phyloP scores from a whole-genome alignment of 345 rosid genomes.

The Eucalyptus tenuipes region DNA sequence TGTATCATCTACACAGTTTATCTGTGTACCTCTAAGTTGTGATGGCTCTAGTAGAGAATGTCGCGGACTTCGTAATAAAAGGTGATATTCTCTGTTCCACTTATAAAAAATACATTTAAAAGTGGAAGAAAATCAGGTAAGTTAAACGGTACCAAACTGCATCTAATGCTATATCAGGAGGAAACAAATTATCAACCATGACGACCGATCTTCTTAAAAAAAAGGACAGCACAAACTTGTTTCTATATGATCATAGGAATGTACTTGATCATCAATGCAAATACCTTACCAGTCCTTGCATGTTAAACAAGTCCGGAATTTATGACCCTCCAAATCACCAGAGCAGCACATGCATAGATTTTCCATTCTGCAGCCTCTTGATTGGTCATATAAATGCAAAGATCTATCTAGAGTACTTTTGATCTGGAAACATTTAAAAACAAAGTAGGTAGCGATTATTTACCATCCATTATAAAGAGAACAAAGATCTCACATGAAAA shows the following conservation, averaged over 20 bases:
- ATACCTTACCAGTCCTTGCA: conserved; percentile 56
- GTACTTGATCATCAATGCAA: background rate
- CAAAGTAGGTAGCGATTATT: background rate
- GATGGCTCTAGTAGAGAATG: background rate
- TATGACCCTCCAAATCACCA: conserved; percentile 12
- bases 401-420: conserved; percentile 35
- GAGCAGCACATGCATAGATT: conserved; percentile 24
- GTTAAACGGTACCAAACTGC: background rate
- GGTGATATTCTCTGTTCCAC: background rate
- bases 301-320: conserved; percentile 19
- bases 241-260: background rate
- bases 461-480: background rate
- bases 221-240: background rate
- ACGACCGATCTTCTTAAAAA: background rate
- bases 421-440: conserved; percentile 23
- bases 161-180: background rate
- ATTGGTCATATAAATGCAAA: conserved; percentile 25
- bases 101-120: background rate
- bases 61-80: background rate
- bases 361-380: conserved; percentile 7
- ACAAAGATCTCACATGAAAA: background rate
- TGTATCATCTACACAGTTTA: background rate
- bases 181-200: background rate
- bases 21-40: background rate
- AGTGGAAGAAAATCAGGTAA: background rate